Evolutionary conservation across 768 basidiomycete genomes (phyloP).

Genomic region (Tricholoma sp.): DNA sequence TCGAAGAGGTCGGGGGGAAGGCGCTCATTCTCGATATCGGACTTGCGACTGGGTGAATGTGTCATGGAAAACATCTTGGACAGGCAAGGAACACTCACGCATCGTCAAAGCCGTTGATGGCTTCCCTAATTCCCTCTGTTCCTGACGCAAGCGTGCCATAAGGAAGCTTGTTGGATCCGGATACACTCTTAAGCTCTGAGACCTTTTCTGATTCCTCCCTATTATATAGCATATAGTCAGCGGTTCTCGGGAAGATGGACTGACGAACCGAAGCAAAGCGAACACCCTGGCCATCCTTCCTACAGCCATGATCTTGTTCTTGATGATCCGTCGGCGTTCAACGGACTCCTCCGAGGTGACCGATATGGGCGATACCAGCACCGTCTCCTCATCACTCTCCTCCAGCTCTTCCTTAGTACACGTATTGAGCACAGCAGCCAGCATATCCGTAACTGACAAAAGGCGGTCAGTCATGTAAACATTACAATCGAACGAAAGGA

Average conservation of each 20-base stretch:
- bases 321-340: slow-evolving; percentile 88
- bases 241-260: neutral
- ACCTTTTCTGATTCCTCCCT: slow-evolving; percentile 98
- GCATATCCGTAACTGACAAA: slow-evolving; percentile 89
- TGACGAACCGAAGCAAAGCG: slow-evolving; percentile 80
- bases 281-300: slow-evolving; percentile 96
- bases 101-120: slow-evolving; percentile 90
- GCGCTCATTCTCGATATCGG: slow-evolving; percentile 98
- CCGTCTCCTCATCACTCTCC: slow-evolving; percentile 61
- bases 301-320: slow-evolving; percentile 97
- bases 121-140: slow-evolving; percentile 91
- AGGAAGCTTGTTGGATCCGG: slow-evolving; percentile 72
- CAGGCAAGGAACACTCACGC: slow-evolving; percentile 59
- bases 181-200: slow-evolving; percentile 91
- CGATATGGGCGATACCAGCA: slow-evolving; percentile 34
- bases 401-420: slow-evolving; percentile 97
- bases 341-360: slow-evolving; percentile 43
- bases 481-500: neutral
- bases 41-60: slow-evolving; percentile 64
- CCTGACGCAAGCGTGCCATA: slow-evolving; percentile 82
- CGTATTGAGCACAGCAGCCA: slow-evolving; percentile 92
- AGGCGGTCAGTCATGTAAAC: slow-evolving; percentile 1
- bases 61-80: neutral
- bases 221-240: neutral
- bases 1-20: slow-evolving; percentile 96